Percentiles rank a stretch among this genome's conserved stretches.
Conservation (phyloP, 2,329 filamentous ascomycete genomes). For the Aphanocladium album region DNA sequence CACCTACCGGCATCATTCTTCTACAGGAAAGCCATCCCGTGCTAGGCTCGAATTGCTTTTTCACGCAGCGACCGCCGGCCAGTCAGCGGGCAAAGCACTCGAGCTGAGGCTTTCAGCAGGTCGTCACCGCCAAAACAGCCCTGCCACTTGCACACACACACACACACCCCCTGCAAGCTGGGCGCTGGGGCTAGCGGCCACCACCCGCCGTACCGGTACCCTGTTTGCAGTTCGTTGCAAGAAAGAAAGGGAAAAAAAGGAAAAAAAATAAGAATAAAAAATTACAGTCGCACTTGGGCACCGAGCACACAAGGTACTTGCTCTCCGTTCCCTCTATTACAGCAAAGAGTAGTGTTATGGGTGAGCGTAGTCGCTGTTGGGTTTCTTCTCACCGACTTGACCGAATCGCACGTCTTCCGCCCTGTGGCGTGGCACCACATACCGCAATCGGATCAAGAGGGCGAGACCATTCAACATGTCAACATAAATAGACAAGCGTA, state of each 20-base stretch:
- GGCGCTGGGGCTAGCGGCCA: not conserved
- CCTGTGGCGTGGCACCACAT: not conserved
- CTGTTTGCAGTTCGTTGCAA: not conserved
- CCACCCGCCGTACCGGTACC: not conserved
- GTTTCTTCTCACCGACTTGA: constrained; percentile 10
- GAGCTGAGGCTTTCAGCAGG: not conserved
- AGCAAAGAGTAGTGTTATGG: not conserved
- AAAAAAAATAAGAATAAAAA: not conserved
- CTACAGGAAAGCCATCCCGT: too few relatives aligned
- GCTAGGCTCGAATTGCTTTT: constrained; percentile 7
- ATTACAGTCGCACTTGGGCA: not conserved
- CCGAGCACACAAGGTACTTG: not conserved
- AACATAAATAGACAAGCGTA: not conserved
- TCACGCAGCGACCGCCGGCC: not conserved
- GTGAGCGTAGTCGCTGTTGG: not conserved
- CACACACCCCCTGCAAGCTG: not conserved
- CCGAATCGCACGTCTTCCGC: not conserved
- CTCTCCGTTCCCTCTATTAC: too few relatives aligned
- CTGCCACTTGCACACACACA: too few relatives aligned
- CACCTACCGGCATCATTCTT: too few relatives aligned
- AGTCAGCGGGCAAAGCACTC: too few relatives aligned
- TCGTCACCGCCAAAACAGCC: constrained; percentile 2
- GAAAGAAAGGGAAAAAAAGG: too few relatives aligned
- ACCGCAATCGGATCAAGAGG: not conserved
- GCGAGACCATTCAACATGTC: too few relatives aligned